A percentile compares a stretch with the other conserved stretches of the same genome.
Conservation (phyloP, 192 early-diverging fungal genomes). For the Piromyces sp. region DNA sequence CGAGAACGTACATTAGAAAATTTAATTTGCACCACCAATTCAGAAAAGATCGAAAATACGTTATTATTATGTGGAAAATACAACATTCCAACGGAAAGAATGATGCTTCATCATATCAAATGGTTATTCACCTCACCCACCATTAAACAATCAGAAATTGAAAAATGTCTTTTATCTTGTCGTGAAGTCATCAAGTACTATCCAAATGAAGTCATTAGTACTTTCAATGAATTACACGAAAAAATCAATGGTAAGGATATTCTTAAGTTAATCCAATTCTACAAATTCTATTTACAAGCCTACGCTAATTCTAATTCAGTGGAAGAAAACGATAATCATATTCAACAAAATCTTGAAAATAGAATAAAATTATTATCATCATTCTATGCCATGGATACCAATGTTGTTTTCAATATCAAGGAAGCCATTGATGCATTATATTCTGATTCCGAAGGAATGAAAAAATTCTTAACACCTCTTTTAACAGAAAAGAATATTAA, state of each 20-base stretch:
- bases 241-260: not conserved
- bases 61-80: not conserved
- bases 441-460: not conserved
- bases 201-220: not conserved
- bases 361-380: not conserved
- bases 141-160: not conserved
- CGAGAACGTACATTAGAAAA: not conserved
- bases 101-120: not conserved
- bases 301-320: too few relatives aligned
- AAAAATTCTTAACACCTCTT: not conserved
- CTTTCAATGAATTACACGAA: not conserved
- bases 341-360: not conserved
- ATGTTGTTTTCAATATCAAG: not conserved
- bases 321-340: not conserved
- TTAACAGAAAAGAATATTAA: not conserved
- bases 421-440: not conserved
- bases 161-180: not conserved
- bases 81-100: not conserved
- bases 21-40: not conserved
- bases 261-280: not conserved
- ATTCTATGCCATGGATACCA: not conserved
- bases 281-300: not conserved
- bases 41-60: not conserved
- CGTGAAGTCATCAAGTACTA: not conserved
- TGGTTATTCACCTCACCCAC: not conserved